Evolutionary conservation across 306 rosid genomes (phyloP).

Genomic region (Ochetophila trinervis): DNA sequence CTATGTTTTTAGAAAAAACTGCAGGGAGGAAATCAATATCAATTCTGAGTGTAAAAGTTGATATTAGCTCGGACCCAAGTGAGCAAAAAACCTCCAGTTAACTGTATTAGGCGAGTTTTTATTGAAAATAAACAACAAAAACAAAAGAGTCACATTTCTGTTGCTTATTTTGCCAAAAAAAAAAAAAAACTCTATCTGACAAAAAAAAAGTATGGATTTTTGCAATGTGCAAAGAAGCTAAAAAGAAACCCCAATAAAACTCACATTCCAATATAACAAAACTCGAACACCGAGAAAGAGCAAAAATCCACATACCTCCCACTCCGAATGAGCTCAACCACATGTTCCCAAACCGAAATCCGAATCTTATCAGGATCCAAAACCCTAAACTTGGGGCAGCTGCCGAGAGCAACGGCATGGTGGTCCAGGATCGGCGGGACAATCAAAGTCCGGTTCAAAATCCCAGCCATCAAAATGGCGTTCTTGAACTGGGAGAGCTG

Average conservation of each 20-base stretch:
- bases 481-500: slow-evolving; percentile 80
- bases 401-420: slow-evolving; percentile 79
- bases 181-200: too few species aligned
- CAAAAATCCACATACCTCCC: slow-evolving; percentile 46
- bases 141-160: not conserved
- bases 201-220: not conserved
- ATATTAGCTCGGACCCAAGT: too few species aligned
- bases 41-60: too few species aligned
- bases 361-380: slow-evolving; percentile 48
- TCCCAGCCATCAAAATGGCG: slow-evolving; percentile 57
- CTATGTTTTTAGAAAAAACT: not conserved
- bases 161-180: not conserved
- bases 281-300: not conserved
- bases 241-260: not conserved
- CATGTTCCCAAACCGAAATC: slow-evolving; percentile 72
- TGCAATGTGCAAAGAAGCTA: not conserved
- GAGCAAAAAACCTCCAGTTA: too few species aligned
- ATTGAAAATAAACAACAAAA: not conserved
- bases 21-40: not conserved
- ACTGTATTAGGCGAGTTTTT: not conserved
- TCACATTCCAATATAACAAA: slow-evolving; percentile 10
- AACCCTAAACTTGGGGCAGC: slow-evolving; percentile 86
- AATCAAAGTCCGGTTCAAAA: slow-evolving; percentile 76
- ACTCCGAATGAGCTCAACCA: slow-evolving; percentile 46
- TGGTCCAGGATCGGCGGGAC: slow-evolving; percentile 84